Evolutionary conservation across 75 land plant species (phyloP), one percentile per base, ranked within the genome.

Genomic region (Cupressus sempervirens): DNA sequence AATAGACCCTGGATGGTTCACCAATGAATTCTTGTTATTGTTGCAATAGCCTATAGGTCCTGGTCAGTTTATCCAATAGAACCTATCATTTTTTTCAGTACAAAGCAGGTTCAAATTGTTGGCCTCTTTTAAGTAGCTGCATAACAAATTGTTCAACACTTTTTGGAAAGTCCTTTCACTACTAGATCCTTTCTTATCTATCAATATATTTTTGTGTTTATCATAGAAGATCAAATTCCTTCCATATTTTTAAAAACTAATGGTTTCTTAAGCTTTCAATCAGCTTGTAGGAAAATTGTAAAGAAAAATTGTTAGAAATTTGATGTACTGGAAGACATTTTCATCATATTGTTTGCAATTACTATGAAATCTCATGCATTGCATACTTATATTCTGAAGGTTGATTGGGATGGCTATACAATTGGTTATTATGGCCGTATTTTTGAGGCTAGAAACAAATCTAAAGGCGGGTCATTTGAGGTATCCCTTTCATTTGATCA

Each of bases 351-450:
- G 11, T 79, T 30, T 45, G 30, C 45, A 43, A 45, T 43, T 79
- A 45, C 52, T 45, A 40, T 43, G 81, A 30, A 79, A 79, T 20
- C 81, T 79, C 83, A 82, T 34, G 82, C 35, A 34, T 83, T 84
- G 72, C 52, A 40, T 84, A 43, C 43, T 74, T 80, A 77, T 81
- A 18, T 30, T 86, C 77, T 83, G 54, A 83, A 97, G 99, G 96
- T 97, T 83, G 99, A 97, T 83, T 97, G 99, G 99, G 99, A 93
- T 91, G 99, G 99, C 12, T 97, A 97, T 83, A 97, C 99, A 41
- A 97, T 97, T 84, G 99, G 99, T 40, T 97, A 97, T 83, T 97
- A 97, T 89, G 99, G 99, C 50, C 98, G 99, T 62, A 97, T 97
- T 84, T 97, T 97, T 94, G 98, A 97, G 88, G 98, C 99, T 83